Conservation (phyloP, 2,329 filamentous ascomycete genomes). For the Thelonectria rubi region DNA sequence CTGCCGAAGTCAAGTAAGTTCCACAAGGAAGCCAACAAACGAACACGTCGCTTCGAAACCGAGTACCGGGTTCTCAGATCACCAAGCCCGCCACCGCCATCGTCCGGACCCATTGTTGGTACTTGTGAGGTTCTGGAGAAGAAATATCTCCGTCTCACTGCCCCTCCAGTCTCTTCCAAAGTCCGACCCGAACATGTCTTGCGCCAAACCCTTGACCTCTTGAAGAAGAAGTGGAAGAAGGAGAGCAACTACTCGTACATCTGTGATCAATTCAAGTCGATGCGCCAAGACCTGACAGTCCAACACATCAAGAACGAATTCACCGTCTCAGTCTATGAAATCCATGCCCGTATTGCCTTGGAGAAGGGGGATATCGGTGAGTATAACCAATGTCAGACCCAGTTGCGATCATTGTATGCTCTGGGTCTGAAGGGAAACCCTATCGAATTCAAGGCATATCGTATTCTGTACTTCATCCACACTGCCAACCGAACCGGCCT, state of each 20-base stretch:
- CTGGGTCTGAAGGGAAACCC: constrained; percentile 88
- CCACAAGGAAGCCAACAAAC: constrained; percentile 88
- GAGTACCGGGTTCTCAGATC: constrained; percentile 67
- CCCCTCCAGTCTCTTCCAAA: constrained; percentile 85
- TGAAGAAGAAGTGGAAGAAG: constrained; percentile 94
- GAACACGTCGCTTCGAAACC: constrained; percentile 84
- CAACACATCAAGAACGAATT: constrained; percentile 98
- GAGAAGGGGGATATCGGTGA: constrained; percentile 99
- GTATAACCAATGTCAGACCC: constrained; percentile 99
- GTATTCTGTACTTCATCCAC: constrained; percentile 99
- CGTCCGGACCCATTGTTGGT: constrained; percentile 80
- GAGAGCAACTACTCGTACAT: constrained; percentile 97
- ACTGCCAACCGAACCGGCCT: constrained; percentile 97
- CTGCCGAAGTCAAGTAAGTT: constrained; percentile 81
- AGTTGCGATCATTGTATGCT: constrained; percentile 90
- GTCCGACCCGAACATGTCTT: constrained; percentile 86
- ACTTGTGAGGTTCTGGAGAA: constrained; percentile 88
- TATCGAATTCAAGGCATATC: constrained; percentile 98
- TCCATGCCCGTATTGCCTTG: constrained; percentile 94
- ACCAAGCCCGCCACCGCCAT: constrained; percentile 65
- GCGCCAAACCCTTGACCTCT: constrained; percentile 82
- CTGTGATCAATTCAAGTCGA: constrained; percentile 98
- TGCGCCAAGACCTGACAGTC: constrained; percentile 97
- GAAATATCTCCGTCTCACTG: constrained; percentile 91
- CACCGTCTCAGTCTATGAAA: constrained; percentile 96